phyloP scores from a whole-genome alignment of 805 yeast species.

The Brettanomyces naardenensis region DNA sequence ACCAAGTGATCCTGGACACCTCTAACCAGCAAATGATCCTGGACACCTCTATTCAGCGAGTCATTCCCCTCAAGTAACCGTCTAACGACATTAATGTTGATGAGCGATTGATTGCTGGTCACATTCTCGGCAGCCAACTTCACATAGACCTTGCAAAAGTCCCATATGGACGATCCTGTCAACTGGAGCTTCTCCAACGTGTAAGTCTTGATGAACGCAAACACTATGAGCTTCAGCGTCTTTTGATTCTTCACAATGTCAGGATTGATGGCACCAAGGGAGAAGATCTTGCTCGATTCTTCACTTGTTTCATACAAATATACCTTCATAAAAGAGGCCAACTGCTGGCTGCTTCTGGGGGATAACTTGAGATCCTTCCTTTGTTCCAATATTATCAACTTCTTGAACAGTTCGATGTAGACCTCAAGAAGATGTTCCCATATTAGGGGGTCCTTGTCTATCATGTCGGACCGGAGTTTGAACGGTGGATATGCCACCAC shows the following conservation, averaged over 20 bases:
- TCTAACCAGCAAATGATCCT: conserved; percentile 37
- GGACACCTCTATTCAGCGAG: conserved; percentile 39
- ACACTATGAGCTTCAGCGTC: conserved; percentile 39
- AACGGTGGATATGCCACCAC: conserved; percentile 71
- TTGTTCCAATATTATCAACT: conserved; percentile 27
- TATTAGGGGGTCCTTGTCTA: conserved; percentile 77
- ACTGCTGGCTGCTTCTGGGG: conserved; percentile 50
- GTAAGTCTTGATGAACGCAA: conserved; percentile 40
- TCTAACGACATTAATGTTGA: conserved; percentile 33
- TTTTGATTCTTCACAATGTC: conserved; percentile 52
- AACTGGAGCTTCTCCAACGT: conserved; percentile 51
- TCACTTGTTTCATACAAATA: conserved; percentile 54
- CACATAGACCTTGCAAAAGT: conserved; percentile 49
- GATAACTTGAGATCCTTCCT: conserved; percentile 29
- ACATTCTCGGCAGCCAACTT: conserved; percentile 24
- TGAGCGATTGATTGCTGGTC: conserved; percentile 22
- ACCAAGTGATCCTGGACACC: conserved; percentile 47
- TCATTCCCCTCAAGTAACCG: conserved; percentile 48
- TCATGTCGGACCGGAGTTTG: conserved; percentile 63
- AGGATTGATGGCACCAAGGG: conserved; percentile 66
- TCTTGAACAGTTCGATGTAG: conserved; percentile 46
- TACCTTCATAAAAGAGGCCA: conserved; percentile 46
- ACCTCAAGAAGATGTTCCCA: conserved; percentile 69
- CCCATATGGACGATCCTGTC: conserved; percentile 59
- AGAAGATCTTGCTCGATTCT: conserved; percentile 53